phyloP scores from a whole-genome alignment of 2,329 filamentous ascomycete species.

The Cordyceps cateniannulata region DNA sequence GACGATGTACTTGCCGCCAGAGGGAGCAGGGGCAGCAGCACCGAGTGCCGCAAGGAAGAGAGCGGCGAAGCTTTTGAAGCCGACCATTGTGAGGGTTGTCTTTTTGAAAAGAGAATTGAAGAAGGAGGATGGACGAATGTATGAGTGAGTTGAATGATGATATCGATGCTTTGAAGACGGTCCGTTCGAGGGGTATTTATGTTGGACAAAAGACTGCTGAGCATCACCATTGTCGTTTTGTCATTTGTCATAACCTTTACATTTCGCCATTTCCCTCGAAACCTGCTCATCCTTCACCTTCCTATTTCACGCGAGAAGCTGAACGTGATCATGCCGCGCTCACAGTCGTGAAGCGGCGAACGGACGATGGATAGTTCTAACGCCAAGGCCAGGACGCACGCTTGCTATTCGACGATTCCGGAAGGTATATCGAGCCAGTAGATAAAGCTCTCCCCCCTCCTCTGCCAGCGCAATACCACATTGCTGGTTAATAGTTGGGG shows the following conservation, averaged over 20 bases:
- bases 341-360: neutral
- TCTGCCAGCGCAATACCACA: neutral
- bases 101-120: neutral
- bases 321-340: neutral
- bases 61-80: constrained; percentile 17
- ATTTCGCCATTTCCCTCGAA: neutral
- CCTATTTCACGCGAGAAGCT: neutral
- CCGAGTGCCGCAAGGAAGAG: constrained; percentile 14
- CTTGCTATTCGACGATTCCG: neutral
- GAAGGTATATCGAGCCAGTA: neutral
- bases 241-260: neutral
- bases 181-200: neutral
- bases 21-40: constrained; percentile 4
- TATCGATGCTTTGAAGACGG: neutral
- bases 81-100: constrained; percentile 14
- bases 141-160: neutral
- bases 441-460: neutral
- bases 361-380: neutral
- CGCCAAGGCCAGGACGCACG: neutral
- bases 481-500: neutral
- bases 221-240: neutral
- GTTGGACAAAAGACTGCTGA: neutral
- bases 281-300: neutral
- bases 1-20: constrained; percentile 36
- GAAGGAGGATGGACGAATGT: neutral